Base-by-base conservation (phyloP, 2,329 filamentous ascomycete species). In the Diplodia seriata region DNA sequence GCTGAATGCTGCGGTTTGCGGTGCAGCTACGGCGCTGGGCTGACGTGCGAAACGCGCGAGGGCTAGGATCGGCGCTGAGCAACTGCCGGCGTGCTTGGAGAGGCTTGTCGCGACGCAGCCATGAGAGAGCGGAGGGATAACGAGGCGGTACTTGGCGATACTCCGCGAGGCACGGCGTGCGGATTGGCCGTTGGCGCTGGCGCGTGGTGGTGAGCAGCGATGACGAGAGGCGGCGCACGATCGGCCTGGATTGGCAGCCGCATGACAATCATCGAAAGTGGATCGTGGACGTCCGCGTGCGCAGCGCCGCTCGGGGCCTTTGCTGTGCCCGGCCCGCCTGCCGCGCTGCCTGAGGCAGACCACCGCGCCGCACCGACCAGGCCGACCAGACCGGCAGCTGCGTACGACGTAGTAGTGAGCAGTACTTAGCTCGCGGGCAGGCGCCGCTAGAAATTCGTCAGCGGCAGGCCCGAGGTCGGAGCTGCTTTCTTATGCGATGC, bases 21-120 rank as follows among this genome's bases (percentile, higher is more conserved):
- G 57, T 62, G 53, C 23, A 40, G 61, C 61, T 40, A 47, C 61
- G 61, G 61, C 61, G 61, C 61, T 38, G 49, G 47, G 47, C 61
- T 64, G 61, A 65, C 33, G 62, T 63, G 43, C 59, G 59, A 63
- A 63, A 63, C 59, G 59, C 62, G 62, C 62, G 51, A 40, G 33
- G 62, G 62, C 18, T 65, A 65, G 8, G 62, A 65, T 65, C 62
- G 62, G 62, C 62, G 49, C 50, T 55, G 50, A 26, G 47, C 61
- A 33, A 36, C 4, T 31, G 33, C 62, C 50, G 38, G 36, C 23
- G 51, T 51, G 62, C 15, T 40, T 31, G 50, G 26, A 55, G 62
- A 54, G 12, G 49, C 29, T 18, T 55, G 62, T 43, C 36, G 50
- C 49, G 51, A 55, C 36, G 50, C 62, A 65, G 49, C 51, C 62